These are phyloP conservation scores for Penicillium lagena DNA, from an alignment of 495 filamentous ascomycete genomes.

Conservation along the genomic window DNA sequence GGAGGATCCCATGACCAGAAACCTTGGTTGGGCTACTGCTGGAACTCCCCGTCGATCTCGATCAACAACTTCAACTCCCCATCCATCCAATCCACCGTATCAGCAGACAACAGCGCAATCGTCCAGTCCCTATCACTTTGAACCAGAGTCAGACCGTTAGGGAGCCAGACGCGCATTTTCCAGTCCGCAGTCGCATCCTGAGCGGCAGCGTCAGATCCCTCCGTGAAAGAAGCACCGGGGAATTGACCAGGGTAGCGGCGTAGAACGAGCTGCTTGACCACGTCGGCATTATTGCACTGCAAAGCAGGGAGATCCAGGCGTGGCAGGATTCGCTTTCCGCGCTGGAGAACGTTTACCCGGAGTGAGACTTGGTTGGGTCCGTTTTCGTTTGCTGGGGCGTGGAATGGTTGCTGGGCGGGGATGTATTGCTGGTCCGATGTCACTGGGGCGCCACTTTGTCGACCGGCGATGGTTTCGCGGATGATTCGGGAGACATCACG, in stretches of 20 bases:
- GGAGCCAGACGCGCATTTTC: conserved; percentile 35
- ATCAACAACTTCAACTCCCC: conserved; percentile 40
- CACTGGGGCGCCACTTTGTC: conserved; percentile 11
- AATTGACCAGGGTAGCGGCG: conserved; percentile 31
- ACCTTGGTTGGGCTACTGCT: conserved; percentile 5
- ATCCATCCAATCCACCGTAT: conserved; percentile 49
- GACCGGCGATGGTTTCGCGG: conserved; percentile 29
- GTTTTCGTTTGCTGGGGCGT: neutral
- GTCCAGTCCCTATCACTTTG: conserved; percentile 40
- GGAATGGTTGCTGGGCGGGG: conserved; percentile 11
- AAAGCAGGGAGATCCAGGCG: conserved; percentile 30
- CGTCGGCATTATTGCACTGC: conserved; percentile 28
- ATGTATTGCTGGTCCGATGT: conserved; percentile 12
- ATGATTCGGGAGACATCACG: conserved; percentile 39
- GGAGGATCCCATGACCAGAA: neutral
- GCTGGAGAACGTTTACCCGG: conserved; percentile 34
- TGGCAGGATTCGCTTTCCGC: conserved; percentile 36
- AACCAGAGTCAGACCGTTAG: conserved; percentile 31
- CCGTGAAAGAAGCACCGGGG: conserved; percentile 12
- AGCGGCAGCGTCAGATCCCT: conserved; percentile 8
- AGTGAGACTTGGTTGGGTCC: conserved; percentile 21
- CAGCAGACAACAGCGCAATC: conserved; percentile 33
- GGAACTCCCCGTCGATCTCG: conserved; percentile 19
- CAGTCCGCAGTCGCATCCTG: conserved; percentile 16
- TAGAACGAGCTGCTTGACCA: conserved; percentile 21